Base-by-base conservation (phyloP, 2,329 filamentous ascomycete species). In the Neoarthrinium moseri region DNA sequence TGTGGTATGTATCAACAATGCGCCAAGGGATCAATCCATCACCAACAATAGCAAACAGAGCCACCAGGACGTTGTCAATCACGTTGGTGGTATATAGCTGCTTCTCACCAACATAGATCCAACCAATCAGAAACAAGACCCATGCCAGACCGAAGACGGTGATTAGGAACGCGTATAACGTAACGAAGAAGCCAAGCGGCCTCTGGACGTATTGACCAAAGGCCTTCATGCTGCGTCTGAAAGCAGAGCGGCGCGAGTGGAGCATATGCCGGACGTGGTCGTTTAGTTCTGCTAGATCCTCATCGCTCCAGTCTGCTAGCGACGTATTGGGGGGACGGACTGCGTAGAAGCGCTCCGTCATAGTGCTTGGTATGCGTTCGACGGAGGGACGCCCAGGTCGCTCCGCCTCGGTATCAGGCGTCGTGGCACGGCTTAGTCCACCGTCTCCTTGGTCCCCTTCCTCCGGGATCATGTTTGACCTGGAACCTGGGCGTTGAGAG, bases 81-180 rank as follows among this genome's bases (percentile, higher is more conserved):
- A 88, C 67, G 50, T 88, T 82, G 55, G 87, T 80, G 29, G 80
- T 65, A 51, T 88, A 92, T 4, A 81, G 69, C 61, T 92, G 86
- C 56, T 77, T 74, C 23, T 81, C 80, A 17, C 87, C 88, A 17
- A 92, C 85, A 52, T 90, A 91, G 60, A 94, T 89, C 89, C 89
- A 95, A 38, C 85, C 88, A 61, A 95, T 95, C 45, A 95, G 72
- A 67, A 92, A 94, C n/a, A 95, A 77, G 2, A 95, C 89, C 90
- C 89, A 95, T 0, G 87, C 87, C 11, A 92, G 74, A 58, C 89
- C 89, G 56, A 95, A 95, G 0, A 91, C 73, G 0, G 89, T 94
- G 56, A 95, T 91, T 17, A 92, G 73, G 1, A 80, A 84, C 7
- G 89, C 89, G 64, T 95, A 95, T 4, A 95, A 68, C 0, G 89